phyloP scores from a whole-genome alignment of 306 rosid genomes.

The Cicer bijugum region DNA sequence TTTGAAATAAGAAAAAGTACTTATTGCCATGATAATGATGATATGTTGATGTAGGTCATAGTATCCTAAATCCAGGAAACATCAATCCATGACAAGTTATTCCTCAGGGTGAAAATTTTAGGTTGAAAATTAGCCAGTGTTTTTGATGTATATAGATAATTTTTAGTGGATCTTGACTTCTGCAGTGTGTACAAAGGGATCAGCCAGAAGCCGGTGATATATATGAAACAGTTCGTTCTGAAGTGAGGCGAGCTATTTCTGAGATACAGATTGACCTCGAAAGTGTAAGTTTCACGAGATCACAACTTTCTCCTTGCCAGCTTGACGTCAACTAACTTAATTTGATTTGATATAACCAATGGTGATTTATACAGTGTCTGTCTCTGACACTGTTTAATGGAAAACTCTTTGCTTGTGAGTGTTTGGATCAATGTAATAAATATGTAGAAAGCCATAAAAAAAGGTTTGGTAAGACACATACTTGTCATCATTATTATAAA shows the following conservation, averaged over 20 bases:
- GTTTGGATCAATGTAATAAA: neutral
- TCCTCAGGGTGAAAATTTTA: conserved; percentile 7
- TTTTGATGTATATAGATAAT: conserved; percentile 3
- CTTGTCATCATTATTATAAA: conserved; percentile 20
- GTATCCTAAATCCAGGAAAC: conserved; percentile 11
- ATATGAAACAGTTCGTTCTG: conserved; percentile 83
- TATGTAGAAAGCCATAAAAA: neutral
- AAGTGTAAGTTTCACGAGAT: conserved; percentile 59
- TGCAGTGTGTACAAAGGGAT: conserved; percentile 59
- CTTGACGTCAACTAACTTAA: conserved; percentile 14
- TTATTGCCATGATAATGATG: neutral
- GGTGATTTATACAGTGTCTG: neutral
- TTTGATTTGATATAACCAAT: conserved; percentile 33
- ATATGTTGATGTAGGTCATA: neutral
- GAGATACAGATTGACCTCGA: conserved; percentile 86
- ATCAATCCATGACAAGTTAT: conserved; percentile 5
- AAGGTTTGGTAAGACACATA: neutral
- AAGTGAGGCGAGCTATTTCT: conserved; percentile 87
- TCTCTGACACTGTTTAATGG: too few species aligned
- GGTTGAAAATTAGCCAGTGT: neutral
- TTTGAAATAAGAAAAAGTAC: neutral
- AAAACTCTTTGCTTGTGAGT: too few species aligned
- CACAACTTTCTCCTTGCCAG: conserved; percentile 2
- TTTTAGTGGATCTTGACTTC: conserved; percentile 31
- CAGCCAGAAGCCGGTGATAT: conserved; percentile 57